These are phyloP conservation scores for Cicer pinnatifidum DNA, from an alignment of 306 rosid species.

Conservation along the genomic window DNA sequence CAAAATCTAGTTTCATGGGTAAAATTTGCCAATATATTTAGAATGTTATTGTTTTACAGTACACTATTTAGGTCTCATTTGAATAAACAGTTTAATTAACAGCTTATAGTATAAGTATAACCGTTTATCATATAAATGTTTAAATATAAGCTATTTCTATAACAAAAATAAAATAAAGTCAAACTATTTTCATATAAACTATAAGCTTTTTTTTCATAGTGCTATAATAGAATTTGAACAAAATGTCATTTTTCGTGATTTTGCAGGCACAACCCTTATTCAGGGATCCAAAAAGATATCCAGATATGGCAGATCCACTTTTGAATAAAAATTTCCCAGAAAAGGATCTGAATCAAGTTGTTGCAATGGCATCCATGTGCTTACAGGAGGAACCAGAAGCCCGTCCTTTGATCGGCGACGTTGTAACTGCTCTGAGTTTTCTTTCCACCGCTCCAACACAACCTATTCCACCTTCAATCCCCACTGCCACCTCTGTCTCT, in stretches of 20 bases:
- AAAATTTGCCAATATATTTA: neutral
- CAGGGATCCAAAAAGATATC: conserved; percentile 74
- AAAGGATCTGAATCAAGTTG: conserved; percentile 88
- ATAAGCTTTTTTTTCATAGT: too few species aligned
- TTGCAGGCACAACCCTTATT: conserved; percentile 86
- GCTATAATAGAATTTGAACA: too few species aligned
- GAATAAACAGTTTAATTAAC: too few species aligned
- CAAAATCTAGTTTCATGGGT: conserved; percentile 96
- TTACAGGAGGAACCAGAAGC: conserved; percentile 83
- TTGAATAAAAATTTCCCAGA: conserved; percentile 65
- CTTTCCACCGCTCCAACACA: conserved; percentile 55
- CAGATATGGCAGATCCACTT: conserved; percentile 79
- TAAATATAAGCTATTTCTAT: too few species aligned
- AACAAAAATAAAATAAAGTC: too few species aligned
- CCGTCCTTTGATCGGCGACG: conserved; percentile 85
- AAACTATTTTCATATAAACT: too few species aligned
- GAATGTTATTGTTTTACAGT: too few species aligned
- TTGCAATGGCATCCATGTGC: conserved; percentile 92
- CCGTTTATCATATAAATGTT: too few species aligned
- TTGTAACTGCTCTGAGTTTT: conserved; percentile 71
- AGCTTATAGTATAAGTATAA: too few species aligned
- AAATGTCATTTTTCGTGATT: conserved; percentile 7
- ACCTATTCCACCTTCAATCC: conserved; percentile 35
- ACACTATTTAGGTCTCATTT: too few species aligned
- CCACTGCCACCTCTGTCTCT: conserved; percentile 26